Base-by-base conservation (phyloP, 768 basidiomycete genomes). In the Nidularia pulvinata region DNA sequence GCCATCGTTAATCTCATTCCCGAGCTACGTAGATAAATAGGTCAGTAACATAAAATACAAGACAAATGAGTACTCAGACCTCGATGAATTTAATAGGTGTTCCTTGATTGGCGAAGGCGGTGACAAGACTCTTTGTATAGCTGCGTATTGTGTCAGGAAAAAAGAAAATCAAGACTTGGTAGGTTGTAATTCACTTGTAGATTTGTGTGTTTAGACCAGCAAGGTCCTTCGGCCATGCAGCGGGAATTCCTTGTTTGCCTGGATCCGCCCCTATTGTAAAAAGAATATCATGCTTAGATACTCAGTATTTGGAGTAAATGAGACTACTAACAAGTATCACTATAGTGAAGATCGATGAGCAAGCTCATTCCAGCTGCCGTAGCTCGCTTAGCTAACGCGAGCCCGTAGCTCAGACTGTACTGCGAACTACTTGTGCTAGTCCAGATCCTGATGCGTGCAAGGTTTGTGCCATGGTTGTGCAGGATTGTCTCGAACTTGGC, bases 1-100 rank as follows among this genome's bases (percentile, higher is more conserved):
- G 13, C 85, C 84, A 55, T 81, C 73, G 67, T 84, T 85, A 60
- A 87, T 86, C 64, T 87, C 84, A 57, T 87, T 86, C 7, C 84
- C 84, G 52, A 85, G 76, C 77, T 82, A 60, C 25, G 22, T 11
- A 50, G 16, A 13, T 22, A 54, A 36, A 45, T 10, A 51, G n/a
- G 22, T 33, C 33, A 14, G 14, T 35, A 43, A 7, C 22, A 34
- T 46, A 36, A 9, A 25, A 5, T 39, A 10, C n/a, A 25, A 46
- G 39, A 16, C 13, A 25, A 25, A 44, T 33, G 32, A 16, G 11
- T 36, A 22, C 46, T 53, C 64, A 19, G 51, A 79, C 81, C 68
- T 82, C 71, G 34, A 85, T 70, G 55, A 82, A 77, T 44, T 76
- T 69, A 54, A 79, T 76, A 1, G 82, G 77, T 0, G 79, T 83